Conservation (phyloP, 2,329 filamentous ascomycete genomes). For the Annulohypoxylon truncatum region DNA sequence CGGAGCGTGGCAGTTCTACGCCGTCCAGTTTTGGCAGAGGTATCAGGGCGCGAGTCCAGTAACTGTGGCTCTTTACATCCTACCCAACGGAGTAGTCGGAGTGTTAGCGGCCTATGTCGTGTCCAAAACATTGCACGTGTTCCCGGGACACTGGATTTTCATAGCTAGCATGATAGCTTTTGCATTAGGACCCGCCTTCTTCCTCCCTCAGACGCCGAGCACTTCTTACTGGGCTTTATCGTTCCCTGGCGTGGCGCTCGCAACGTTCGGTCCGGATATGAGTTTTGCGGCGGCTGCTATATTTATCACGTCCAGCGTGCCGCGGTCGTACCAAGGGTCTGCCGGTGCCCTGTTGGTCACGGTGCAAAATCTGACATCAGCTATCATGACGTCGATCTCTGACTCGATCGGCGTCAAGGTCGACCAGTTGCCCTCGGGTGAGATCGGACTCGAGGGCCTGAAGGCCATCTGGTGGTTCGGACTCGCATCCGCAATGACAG, state of each 20-base stretch:
- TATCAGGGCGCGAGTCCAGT: constrained; percentile 54
- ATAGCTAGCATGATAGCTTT: constrained; percentile 54
- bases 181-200: constrained; percentile 42
- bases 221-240: constrained; percentile 59
- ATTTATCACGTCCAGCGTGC: constrained; percentile 60
- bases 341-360: constrained; percentile 60
- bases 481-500: constrained; percentile 36
- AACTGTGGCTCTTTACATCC: constrained; percentile 56
- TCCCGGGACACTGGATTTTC: constrained; percentile 60
- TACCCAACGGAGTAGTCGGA: constrained; percentile 59
- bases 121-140: constrained; percentile 57
- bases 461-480: constrained; percentile 46
- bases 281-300: constrained; percentile 61
- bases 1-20: constrained; percentile 52
- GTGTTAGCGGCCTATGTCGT: constrained; percentile 60
- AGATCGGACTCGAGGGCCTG: constrained; percentile 41
- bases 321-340: constrained; percentile 59
- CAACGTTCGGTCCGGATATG: constrained; percentile 60
- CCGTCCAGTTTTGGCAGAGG: constrained; percentile 54
- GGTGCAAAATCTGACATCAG: constrained; percentile 58
- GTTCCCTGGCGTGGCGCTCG: constrained; percentile 57
- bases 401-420: constrained; percentile 50
- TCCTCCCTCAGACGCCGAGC: constrained; percentile 51
- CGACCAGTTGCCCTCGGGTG: constrained; percentile 40
- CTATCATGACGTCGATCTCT: constrained; percentile 54